Conservation (phyloP, 306 rosid genomes). For the Styphnolobium japonicum region DNA sequence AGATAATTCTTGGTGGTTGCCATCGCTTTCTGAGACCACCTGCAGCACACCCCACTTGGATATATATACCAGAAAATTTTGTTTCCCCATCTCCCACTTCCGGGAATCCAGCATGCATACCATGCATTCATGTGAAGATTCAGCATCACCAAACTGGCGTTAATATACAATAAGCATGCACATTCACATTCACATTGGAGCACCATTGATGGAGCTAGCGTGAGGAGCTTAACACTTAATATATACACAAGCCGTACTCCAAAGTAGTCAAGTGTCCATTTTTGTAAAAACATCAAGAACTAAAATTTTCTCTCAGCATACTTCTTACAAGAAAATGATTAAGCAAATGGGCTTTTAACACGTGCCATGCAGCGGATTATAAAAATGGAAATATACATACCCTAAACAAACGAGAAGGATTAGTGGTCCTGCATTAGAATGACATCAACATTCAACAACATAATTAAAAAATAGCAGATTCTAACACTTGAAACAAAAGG, state of each 20-base stretch:
- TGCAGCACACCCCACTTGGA: constrained; percentile 19
- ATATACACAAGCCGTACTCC: not conserved
- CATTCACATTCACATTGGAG: constrained; percentile 1
- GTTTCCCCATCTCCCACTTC: not conserved
- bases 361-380: constrained; percentile 22
- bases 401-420: not conserved
- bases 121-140: constrained; percentile 27
- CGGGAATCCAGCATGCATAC: constrained; percentile 22
- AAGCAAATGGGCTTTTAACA: constrained; percentile 15
- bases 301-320: not conserved
- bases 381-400: not conserved
- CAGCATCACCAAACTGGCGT: not conserved
- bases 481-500: not conserved
- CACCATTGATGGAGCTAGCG: not conserved
- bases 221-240: not conserved
- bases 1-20: not conserved
- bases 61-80: not conserved
- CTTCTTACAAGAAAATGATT: not conserved
- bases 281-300: not conserved
- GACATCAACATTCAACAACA: constrained; percentile 3
- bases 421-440: constrained; percentile 32
- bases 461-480: not conserved
- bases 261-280: not conserved
- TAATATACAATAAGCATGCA: not conserved
- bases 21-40: constrained; percentile 12